Percentiles rank a stretch among this genome's conserved stretches.
phyloP scores from a whole-genome alignment of 805 yeast genomes.

The Kuraishia molischiana region DNA sequence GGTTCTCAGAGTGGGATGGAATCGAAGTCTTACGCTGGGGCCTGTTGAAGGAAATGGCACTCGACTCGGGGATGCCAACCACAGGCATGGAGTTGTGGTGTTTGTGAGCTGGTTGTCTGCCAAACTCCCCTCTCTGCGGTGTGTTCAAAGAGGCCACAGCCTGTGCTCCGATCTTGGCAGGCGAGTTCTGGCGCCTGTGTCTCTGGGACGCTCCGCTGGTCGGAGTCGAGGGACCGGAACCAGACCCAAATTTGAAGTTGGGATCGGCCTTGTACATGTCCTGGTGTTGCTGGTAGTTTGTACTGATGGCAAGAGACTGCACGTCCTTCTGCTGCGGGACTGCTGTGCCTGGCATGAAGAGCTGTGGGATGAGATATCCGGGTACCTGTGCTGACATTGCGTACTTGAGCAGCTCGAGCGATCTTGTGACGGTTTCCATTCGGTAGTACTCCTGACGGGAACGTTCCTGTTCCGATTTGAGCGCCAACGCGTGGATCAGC shows the following conservation, averaged over 20 bases:
- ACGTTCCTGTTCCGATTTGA: constrained; percentile 63
- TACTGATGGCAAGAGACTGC: constrained; percentile 5
- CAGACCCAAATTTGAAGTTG: not conserved
- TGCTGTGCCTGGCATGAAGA: constrained; percentile 27
- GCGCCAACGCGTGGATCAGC: constrained; percentile 44
- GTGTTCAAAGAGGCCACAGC: constrained; percentile 45
- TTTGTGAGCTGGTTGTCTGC: not conserved
- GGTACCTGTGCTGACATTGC: constrained; percentile 61
- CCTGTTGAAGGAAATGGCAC: constrained; percentile 15
- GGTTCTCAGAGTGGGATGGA: not conserved
- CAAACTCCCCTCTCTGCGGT: not conserved
- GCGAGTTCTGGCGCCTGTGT: constrained; percentile 35
- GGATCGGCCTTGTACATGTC: not conserved
- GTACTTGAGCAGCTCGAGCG: constrained; percentile 50
- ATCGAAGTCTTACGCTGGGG: not conserved
- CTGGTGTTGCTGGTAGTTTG: not conserved
- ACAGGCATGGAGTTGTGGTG: constrained; percentile 25
- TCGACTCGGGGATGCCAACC: constrained; percentile 21
- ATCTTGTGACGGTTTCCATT: constrained; percentile 49
- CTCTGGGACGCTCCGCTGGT: constrained; percentile 1
- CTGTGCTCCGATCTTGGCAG: constrained; percentile 64
- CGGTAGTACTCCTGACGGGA: constrained; percentile 74
- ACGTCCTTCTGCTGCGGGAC: constrained; percentile 1
- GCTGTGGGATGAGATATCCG: constrained; percentile 45
- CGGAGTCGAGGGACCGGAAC: not conserved